A percentile compares a stretch with the other conserved stretches of the same genome.
Conservation (phyloP, 805 yeast genomes). For the Yarrowia porcina region DNA sequence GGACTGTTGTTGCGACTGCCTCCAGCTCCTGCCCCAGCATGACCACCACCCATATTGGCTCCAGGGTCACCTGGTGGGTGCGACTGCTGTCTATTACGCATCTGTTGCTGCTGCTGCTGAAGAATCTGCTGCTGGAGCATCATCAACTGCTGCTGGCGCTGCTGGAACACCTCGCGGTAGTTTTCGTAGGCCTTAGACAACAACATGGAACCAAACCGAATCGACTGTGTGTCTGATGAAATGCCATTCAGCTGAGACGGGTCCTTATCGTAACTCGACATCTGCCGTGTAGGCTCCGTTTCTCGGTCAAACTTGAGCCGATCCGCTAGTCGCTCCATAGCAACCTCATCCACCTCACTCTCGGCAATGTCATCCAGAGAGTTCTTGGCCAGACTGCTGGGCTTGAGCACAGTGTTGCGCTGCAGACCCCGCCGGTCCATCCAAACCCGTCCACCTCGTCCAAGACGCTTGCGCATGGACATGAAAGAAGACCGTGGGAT, state of each 20-base stretch:
- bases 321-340: conserved; percentile 48
- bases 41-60: background rate
- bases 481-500: conserved; percentile 5
- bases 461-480: conserved; percentile 63
- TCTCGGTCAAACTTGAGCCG: conserved; percentile 70
- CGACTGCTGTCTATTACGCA: conserved; percentile 18
- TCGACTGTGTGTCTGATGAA: conserved; percentile 80
- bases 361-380: conserved; percentile 36
- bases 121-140: conserved; percentile 41
- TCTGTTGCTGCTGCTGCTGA: conserved; percentile 40
- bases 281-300: conserved; percentile 40
- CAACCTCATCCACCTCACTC: conserved; percentile 36
- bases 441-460: conserved; percentile 66
- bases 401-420: conserved; percentile 26
- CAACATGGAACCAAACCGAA: conserved; percentile 88
- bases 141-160: conserved; percentile 56
- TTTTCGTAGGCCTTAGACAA: conserved; percentile 82
- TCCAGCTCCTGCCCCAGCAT: background rate
- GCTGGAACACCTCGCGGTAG: conserved; percentile 67
- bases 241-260: conserved; percentile 82
- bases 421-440: conserved; percentile 68
- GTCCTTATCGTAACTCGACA: conserved; percentile 62
- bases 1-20: conserved; percentile 24
- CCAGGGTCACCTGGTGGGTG: conserved; percentile 21
- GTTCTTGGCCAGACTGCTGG: conserved; percentile 22